These are phyloP conservation scores for Psilocybe sp. DNA, from an alignment of 768 basidiomycete genomes.

Conservation along the genomic window DNA sequence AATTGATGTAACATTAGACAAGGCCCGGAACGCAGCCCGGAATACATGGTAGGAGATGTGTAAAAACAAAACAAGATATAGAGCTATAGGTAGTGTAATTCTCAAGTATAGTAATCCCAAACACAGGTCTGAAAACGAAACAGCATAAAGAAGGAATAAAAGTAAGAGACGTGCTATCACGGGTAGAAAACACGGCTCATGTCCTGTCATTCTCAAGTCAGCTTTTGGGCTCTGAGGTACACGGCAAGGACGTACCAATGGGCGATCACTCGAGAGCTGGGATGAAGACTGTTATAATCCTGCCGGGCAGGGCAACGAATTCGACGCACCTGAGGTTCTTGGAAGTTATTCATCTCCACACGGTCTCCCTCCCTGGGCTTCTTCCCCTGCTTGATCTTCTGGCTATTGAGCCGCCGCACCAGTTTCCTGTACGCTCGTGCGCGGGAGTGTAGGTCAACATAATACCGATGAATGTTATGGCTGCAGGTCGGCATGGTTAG, in stretches of 20 bases:
- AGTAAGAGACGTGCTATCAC: conserved; percentile 1
- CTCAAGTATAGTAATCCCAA: neutral
- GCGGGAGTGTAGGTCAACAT: conserved; percentile 24
- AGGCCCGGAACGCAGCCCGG: no score
- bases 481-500: conserved; percentile 10
- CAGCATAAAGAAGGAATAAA: neutral
- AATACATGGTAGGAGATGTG: no score
- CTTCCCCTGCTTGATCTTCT: conserved; percentile 15
- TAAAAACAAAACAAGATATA: no score
- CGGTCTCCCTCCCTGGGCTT: conserved; percentile 1
- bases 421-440: conserved; percentile 23
- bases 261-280: conserved; percentile 16
- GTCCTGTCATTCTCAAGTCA: conserved; percentile 5
- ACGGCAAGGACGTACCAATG: conserved; percentile 7
- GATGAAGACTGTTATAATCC: neutral
- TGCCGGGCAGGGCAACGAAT: neutral
- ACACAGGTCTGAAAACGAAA: neutral
- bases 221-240: neutral
- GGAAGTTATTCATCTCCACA: conserved; percentile 36
- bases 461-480: conserved; percentile 29
- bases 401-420: conserved; percentile 15
- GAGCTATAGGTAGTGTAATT: no score
- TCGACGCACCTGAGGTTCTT: conserved; percentile 29
- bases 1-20: no score
- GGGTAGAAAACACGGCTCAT: conserved; percentile 15